Evolutionary conservation across 2,329 filamentous ascomycete species (phyloP), one percentile per base, ranked within the genome.

Genomic region (Calonectria pseudoreteaudii): DNA sequence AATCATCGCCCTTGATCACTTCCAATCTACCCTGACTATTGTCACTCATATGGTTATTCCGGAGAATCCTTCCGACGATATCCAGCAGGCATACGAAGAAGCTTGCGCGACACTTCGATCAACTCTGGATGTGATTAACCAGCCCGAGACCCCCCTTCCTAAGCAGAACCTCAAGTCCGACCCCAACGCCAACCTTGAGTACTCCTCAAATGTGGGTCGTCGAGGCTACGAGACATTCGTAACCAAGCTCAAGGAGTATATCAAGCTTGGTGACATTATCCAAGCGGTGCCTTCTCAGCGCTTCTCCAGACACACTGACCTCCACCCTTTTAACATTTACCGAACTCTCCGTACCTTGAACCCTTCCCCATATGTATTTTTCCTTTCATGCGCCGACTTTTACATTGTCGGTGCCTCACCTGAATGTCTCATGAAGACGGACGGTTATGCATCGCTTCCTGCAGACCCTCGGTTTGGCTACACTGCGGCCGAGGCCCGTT

Each of bases 311-410:
- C 96, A 96, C 18, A 99, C 97, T 3, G 92, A 91, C 70, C 88
- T 99, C 53, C 97, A 99, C 84, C 96, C 97, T 0, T 99, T 98
- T 90, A 99, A 98, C 88, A 94, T 99, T 81, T 99, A 98, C 89
- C 93, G 96, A 69, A 95, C 98, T 83, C 90, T 99, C 47, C 94
- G 97, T 75, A 98, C 95, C n/a, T 94, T 98, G 81, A 99, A 99
- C 83, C 97, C 97, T 0, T 98, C 95, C 11, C 97, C 97, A 0
- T 99, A 99, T 85, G 92, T 99, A 44, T 99, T 99, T 88, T 99
- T 96, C 86, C 91, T 99, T 75, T 93, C 97, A 84, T 98, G 96
- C 86, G 90, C 91, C 74, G 94, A 95, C 81, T 98, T 99, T 86
- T 94, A 98, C 83, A 96, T 99, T 78, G 94, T 99, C 16, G 97